A percentile compares a stretch with the other conserved stretches of the same genome.
Conservation (phyloP, 495 filamentous ascomycete genomes). For the Aspergillus egyptiacus region DNA sequence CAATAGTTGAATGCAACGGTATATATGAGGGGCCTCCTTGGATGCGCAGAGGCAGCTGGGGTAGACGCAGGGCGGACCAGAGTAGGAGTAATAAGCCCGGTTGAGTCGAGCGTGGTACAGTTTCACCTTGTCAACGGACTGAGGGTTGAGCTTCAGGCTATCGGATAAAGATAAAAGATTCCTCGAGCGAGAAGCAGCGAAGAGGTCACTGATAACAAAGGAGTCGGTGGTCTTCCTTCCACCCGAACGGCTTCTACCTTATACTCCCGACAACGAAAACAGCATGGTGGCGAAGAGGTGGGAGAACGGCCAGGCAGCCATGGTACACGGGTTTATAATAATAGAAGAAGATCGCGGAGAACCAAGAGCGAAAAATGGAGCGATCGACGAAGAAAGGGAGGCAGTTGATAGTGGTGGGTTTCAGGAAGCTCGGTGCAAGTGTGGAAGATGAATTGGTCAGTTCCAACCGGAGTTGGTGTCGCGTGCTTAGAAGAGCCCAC, state of each 20-base stretch:
- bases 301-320: conserved; percentile 6
- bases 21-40: not conserved
- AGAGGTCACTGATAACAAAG: not conserved
- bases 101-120: not conserved
- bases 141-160: no score
- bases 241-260: not conserved
- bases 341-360: conserved; percentile 1
- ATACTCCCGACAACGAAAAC: conserved; percentile 3
- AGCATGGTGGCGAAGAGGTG: conserved; percentile 5
- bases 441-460: conserved; percentile 1
- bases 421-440: conserved; percentile 8
- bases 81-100: not conserved
- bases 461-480: conserved; percentile 30
- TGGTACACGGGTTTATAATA: conserved; percentile 2
- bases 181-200: not conserved
- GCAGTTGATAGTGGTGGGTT: conserved; percentile 8
- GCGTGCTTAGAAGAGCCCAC: conserved; percentile 42
- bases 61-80: not conserved
- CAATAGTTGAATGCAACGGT: not conserved
- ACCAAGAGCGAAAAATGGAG: conserved; percentile 1
- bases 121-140: not conserved
- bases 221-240: not conserved
- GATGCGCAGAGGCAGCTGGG: conserved; percentile 3
- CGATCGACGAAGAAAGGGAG: conserved; percentile 14
- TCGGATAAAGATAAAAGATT: no score